phyloP scores from a whole-genome alignment of 345 rosid species.

The Eucalyptus polybractea region DNA sequence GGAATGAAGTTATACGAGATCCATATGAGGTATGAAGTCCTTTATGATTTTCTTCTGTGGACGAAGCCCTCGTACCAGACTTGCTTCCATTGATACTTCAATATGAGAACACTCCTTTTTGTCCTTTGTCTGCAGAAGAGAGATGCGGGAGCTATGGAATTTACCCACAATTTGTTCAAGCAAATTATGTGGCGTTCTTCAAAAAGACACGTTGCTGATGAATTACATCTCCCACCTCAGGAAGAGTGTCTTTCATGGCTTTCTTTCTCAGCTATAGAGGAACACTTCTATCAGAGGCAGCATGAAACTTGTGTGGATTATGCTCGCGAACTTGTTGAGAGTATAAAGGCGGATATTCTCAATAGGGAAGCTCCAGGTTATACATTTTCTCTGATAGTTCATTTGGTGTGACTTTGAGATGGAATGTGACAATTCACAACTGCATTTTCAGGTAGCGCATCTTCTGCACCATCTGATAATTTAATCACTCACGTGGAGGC shows the following conservation, averaged over 20 bases:
- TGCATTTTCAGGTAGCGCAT: constrained; percentile 25
- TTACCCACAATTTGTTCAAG: constrained; percentile 65
- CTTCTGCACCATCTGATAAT: constrained; percentile 27
- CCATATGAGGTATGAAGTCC: constrained; percentile 64
- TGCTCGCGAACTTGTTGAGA: constrained; percentile 80
- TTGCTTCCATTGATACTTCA: background rate
- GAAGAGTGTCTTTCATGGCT: constrained; percentile 88
- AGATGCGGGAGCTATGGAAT: constrained; percentile 63
- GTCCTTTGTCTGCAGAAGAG: constrained; percentile 35
- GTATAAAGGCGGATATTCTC: constrained; percentile 67
- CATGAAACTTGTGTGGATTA: constrained; percentile 91
- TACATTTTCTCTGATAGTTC: background rate
- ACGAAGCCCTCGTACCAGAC: background rate
- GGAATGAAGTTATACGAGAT: constrained; percentile 81
- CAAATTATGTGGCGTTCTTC: constrained; percentile 98
- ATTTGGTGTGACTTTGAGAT: background rate
- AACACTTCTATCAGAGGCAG: constrained; percentile 89
- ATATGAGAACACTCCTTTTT: background rate
- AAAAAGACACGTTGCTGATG: constrained; percentile 80
- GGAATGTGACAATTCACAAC: background rate
- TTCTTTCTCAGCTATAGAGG: constrained; percentile 82
- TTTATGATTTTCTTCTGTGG: background rate
- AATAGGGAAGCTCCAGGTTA: constrained; percentile 57
- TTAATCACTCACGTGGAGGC: constrained; percentile 75
- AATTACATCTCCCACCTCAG: constrained; percentile 83